These are phyloP conservation scores for Diaporthe caulivora DNA, from an alignment of 2,329 filamentous ascomycete genomes.

Conservation along the genomic window DNA sequence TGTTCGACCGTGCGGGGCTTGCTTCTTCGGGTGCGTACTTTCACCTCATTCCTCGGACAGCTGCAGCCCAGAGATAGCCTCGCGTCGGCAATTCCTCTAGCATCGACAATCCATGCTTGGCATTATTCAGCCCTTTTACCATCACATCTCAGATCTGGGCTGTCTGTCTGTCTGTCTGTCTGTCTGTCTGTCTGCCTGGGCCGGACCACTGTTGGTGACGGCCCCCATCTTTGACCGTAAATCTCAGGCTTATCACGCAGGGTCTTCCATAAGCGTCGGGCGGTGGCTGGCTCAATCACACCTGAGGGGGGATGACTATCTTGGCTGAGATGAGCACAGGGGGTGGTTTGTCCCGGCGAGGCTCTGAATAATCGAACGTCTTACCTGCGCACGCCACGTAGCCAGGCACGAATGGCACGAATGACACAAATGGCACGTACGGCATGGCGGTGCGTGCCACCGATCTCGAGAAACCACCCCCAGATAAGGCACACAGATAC, in stretches of 20 bases:
- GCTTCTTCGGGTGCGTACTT: slow-evolving; percentile 9
- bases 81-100: slow-evolving; percentile 14
- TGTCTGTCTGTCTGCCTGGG: no score
- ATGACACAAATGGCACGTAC: slow-evolving; percentile 17
- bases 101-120: slow-evolving; percentile 12
- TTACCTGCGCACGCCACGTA: neutral
- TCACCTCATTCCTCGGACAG: slow-evolving; percentile 12
- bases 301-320: slow-evolving; percentile 4
- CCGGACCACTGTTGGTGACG: neutral
- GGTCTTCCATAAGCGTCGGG: neutral
- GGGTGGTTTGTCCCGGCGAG: neutral
- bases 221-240: neutral
- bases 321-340: neutral
- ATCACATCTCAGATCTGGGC: neutral
- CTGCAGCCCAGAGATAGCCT: slow-evolving; percentile 20
- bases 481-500: neutral
- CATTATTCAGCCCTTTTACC: slow-evolving; percentile 15
- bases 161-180: no score
- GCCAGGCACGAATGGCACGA: neutral
- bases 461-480: neutral
- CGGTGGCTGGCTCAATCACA: slow-evolving; percentile 26
- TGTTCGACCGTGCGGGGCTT: neutral
- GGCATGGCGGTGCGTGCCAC: slow-evolving; percentile 15
- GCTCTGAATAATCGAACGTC: slow-evolving; percentile 14
- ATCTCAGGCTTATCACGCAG: neutral